Evolutionary conservation across 1,284 basidiomycete species (phyloP).

Genomic region (Ganoderma boninense): DNA sequence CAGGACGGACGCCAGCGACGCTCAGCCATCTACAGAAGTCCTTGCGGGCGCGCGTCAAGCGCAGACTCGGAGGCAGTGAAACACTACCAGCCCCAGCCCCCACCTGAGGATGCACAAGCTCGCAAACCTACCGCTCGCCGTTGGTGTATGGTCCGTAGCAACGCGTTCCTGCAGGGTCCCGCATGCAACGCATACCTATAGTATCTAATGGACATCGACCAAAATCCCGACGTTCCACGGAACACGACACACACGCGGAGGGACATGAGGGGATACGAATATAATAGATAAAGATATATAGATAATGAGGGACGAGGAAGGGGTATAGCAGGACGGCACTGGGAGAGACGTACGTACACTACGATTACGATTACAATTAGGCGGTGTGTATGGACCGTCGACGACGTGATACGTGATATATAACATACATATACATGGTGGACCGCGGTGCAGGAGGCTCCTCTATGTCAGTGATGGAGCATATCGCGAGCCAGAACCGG

Average conservation of each 20-base stretch:
- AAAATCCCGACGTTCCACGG: background rate
- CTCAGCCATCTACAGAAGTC: background rate
- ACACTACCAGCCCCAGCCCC: too few relatives aligned
- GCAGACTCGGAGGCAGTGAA: too few relatives aligned
- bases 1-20: background rate
- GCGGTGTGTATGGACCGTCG: background rate
- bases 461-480: background rate
- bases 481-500: background rate
- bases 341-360: background rate
- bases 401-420: background rate
- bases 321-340: background rate
- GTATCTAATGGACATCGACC: background rate
- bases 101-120: too few relatives aligned
- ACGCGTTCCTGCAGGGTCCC: too few relatives aligned
- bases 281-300: slow-evolving; percentile 1
- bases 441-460: background rate
- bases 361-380: background rate
- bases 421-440: background rate
- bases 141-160: too few relatives aligned
- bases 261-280: background rate
- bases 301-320: background rate
- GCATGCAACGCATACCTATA: background rate
- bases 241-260: background rate
- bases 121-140: too few relatives aligned
- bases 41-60: background rate